Base-by-base conservation (phyloP, 768 basidiomycete genomes). In the Erythrobasidium yunnanense region DNA sequence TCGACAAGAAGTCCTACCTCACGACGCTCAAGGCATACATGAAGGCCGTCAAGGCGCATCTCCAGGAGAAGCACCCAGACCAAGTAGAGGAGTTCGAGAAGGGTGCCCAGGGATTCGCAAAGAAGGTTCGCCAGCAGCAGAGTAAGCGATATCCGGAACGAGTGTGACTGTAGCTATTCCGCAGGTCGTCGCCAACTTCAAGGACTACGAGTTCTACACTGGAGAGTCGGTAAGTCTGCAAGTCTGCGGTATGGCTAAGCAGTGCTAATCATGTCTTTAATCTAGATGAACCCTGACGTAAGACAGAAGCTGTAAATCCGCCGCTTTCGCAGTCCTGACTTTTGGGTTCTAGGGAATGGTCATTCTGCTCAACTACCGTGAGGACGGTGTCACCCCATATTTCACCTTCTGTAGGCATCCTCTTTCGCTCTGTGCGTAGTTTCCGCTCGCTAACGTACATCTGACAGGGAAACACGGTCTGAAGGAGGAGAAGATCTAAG, bases 21-120 rank as follows among this genome's bases (percentile, higher is more conserved):
- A 74, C 80, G 8, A 84, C 90, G 75, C 83, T 97, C 75, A 97
- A 93, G 88, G 83, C 78, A 15, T 99, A 99, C 81, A 93, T 97
- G 92, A 97, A 97, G 78, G 78, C 81, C 13, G 78, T 96, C 76
- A 91, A 95, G 80, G 74, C 72, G 1, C 74, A 86, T 53, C 81
- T 97, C 49, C 42, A 74, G 42, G 75, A 81, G 72, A 75, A 63
- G 1, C 77, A 83, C 17, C 82, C 86, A 11, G 85, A 83, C 0
- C 81, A 81, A 5, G 85, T 91, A 29, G 76, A 78, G 1, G 81
- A 76, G 0, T 99, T 99, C 76, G 88, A 97, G 79, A 85, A 85
- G 75, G 84, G 81, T 22, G 95, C 93, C 13, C 70, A 77, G 54
- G 78, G 77, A 2, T 89, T 81, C 73, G 90, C 84, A 58, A 53